A percentile compares a stretch with the other conserved stretches of the same genome.
These are phyloP conservation scores for Boletus fagicola DNA, from an alignment of 768 basidiomycete genomes.

Conservation along the genomic window DNA sequence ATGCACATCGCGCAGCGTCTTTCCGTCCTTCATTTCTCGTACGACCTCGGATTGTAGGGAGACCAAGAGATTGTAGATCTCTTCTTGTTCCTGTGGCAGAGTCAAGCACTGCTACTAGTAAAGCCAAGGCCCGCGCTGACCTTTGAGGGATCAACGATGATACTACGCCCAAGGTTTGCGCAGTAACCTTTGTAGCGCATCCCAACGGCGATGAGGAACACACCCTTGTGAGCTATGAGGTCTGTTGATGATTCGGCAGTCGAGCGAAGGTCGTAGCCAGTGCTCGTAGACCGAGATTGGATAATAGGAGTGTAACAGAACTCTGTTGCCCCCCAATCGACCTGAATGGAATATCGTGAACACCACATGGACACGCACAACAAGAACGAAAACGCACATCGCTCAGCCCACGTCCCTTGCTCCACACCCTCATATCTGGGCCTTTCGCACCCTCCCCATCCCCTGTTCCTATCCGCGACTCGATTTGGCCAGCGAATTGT, in stretches of 20 bases:
- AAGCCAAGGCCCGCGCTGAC: conserved; percentile 37
- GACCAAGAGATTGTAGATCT: conserved; percentile 76
- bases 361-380: neutral
- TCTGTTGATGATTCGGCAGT: conserved; percentile 85
- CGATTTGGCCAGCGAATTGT: conserved; percentile 79
- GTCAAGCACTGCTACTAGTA: neutral
- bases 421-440: conserved; percentile 93
- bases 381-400: conserved; percentile 52
- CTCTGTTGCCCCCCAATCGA: conserved; percentile 88
- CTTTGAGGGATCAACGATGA: conserved; percentile 91
- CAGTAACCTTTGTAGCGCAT: conserved; percentile 93
- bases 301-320: conserved; percentile 96
- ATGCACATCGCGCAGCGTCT: conserved; percentile 76
- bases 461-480: conserved; percentile 82
- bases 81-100: conserved; percentile 77
- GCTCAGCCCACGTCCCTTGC: conserved; percentile 66
- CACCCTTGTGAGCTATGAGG: conserved; percentile 81
- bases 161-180: conserved; percentile 88
- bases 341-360: conserved; percentile 41
- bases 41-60: conserved; percentile 76
- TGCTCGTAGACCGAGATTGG: conserved; percentile 81
- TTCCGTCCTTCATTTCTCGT: conserved; percentile 75
- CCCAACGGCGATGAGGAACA: conserved; percentile 84
- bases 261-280: conserved; percentile 85
- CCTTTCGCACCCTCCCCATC: conserved; percentile 61